Percentiles rank a stretch among this genome's conserved stretches.
These are phyloP conservation scores for Umbilicus rupestris DNA, from an alignment of 164 flowering plant genomes.

Conservation along the genomic window DNA sequence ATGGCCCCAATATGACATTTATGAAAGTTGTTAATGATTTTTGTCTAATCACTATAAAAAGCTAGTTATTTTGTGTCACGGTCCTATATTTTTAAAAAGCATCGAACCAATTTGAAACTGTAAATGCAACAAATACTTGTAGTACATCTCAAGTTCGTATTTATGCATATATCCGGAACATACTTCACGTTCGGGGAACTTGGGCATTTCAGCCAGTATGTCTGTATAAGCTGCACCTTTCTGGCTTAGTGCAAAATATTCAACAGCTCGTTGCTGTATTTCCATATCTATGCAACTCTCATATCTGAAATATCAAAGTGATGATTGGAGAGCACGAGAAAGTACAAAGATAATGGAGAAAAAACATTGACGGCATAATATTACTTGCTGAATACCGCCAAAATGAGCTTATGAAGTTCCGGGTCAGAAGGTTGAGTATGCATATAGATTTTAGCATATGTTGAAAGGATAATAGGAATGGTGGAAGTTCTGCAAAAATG, in stretches of 20 bases:
- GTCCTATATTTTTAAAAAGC: background rate
- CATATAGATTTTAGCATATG: slow-evolving; percentile 96
- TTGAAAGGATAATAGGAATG: slow-evolving; percentile 81
- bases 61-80: background rate
- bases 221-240: slow-evolving; percentile 86
- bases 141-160: background rate
- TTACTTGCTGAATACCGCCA: slow-evolving; percentile 87
- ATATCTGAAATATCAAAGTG: slow-evolving; percentile 35
- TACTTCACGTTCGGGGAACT: slow-evolving; percentile 98
- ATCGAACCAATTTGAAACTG: background rate
- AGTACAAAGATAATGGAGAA: background rate
- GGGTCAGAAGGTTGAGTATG: slow-evolving; percentile 88
- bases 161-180: background rate
- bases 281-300: slow-evolving; percentile 96
- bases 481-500: slow-evolving; percentile 57
- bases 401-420: slow-evolving; percentile 77
- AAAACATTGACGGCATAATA: slow-evolving; percentile 8
- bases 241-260: slow-evolving; percentile 71
- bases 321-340: background rate
- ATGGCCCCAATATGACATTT: background rate
- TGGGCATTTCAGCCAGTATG: slow-evolving; percentile 98
- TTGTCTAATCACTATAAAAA: too few relatives aligned
- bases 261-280: slow-evolving; percentile 97
- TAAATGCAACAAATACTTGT: background rate
- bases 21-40: background rate